Evolutionary conservation across 345 rosid species (phyloP), one percentile per base, ranked within the genome.

Genomic region (Bretschneidera sinensis): DNA sequence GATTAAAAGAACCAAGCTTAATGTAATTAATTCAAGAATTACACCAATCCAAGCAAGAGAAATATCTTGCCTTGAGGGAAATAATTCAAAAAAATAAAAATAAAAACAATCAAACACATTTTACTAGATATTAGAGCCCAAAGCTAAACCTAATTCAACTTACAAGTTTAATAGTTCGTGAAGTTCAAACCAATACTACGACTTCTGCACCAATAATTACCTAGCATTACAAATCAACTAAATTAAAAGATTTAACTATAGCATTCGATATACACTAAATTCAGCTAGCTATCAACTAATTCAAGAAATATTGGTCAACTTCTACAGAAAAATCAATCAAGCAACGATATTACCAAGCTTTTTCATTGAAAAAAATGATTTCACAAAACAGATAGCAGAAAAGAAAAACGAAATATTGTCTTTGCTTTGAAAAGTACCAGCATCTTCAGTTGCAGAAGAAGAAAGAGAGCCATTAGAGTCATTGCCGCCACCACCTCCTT

Each of bases 391-490:
- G 20, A 34, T n/a, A n/a, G n/a, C n/a, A 7, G 9, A 39, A 39
- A 14, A 5, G 1, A 39, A 39, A 14, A 39, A 4, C 11, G 10
- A 39, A 39, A 39, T 39, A 5, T 39, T 39, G 45, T 39, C 1
- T 5, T 39, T 39, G 45, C 11, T 39, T 1, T 39, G 28, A 14
- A 14, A 25, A 43, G 59, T 59, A 83, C 96, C 98, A 55, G 83
- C 88, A 43, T 83, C 84, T 52, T 80, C 85, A 57, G 72, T 8
- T 17, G 28, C 62, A 43, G 87, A 54, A 55, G 81, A 64, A 59
- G 77, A 48, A 21, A 60, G 52, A 1, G 76, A 65, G 57, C 68
- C 84, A 56, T 69, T 70, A 54, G 76, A 53, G 58, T 67, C 66
- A 10, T 74, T 68, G 54, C 74, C 74, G 39, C 65, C 63, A 33